Percentiles rank a stretch among this genome's conserved stretches.
phyloP scores from a whole-genome alignment of 306 rosid species.

The Arachis stenosperma region DNA sequence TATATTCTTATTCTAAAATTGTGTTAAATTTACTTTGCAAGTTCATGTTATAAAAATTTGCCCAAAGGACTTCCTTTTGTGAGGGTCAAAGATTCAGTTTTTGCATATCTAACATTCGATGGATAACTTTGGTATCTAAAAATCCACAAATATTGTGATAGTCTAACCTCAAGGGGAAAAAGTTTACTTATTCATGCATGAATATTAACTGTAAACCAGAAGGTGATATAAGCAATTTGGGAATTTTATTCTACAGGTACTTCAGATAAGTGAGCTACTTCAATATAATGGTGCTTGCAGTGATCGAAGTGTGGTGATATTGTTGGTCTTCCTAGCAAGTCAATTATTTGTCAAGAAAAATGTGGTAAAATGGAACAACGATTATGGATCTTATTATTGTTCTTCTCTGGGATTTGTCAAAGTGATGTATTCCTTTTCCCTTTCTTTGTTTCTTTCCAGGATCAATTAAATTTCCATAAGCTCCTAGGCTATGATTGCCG shows the following conservation, averaged over 20 bases:
- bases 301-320: conserved; percentile 81
- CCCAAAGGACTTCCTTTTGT: conserved; percentile 5
- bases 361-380: conserved; percentile 59
- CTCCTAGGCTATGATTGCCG: conserved; percentile 68
- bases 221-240: neutral
- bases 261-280: conserved; percentile 90
- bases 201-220: conserved; percentile 10
- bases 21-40: neutral
- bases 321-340: conserved; percentile 88
- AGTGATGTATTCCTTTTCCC: neutral
- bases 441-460: conserved; percentile 48
- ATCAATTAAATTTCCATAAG: conserved; percentile 82
- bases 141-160: neutral
- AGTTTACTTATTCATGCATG: neutral
- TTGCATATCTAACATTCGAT: neutral
- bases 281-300: conserved; percentile 72
- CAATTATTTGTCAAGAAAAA: conserved; percentile 82
- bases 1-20: neutral
- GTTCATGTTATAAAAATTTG: neutral
- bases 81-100: neutral
- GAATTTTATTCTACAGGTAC: conserved; percentile 57
- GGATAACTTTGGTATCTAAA: conserved; percentile 10
- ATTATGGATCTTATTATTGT: conserved; percentile 13
- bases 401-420: conserved; percentile 19
- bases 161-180: neutral